phyloP scores from a whole-genome alignment of 176 grass and related monocot species.

The Oryza glumipatula region DNA sequence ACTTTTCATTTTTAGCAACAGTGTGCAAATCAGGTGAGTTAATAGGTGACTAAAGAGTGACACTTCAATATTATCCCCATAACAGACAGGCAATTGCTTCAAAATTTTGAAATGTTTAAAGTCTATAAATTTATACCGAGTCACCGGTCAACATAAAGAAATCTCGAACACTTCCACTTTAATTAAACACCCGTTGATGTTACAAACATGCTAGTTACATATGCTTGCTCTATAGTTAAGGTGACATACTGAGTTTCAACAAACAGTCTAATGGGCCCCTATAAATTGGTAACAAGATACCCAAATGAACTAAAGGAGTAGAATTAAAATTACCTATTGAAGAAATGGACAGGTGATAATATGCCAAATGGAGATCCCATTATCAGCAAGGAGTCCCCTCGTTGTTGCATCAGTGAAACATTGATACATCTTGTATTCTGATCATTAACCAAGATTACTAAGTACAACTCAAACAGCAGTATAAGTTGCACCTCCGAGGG shows the following conservation, averaged over 20 bases:
- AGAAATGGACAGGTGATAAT: slow-evolving; percentile 86
- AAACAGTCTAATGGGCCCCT: neutral
- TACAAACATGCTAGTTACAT: slow-evolving; percentile 17
- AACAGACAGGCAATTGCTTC: neutral
- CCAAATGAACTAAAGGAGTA: slow-evolving; percentile 21
- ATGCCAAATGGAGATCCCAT: slow-evolving; percentile 88
- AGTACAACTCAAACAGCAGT: slow-evolving; percentile 17
- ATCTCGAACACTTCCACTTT: neutral
- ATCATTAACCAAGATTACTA: slow-evolving; percentile 34
- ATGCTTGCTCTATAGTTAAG: neutral
- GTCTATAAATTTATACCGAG: neutral
- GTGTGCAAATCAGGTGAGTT: neutral
- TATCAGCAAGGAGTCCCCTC: slow-evolving; percentile 75
- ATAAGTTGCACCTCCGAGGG: slow-evolving; percentile 29
- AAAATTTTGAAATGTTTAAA: slow-evolving; percentile 17
- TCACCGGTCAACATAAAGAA: neutral
- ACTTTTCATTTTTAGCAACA: neutral
- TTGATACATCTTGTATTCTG: slow-evolving; percentile 62
- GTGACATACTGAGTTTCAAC: neutral
- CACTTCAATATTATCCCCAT: neutral
- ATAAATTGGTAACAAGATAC: neutral
- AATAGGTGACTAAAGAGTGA: slow-evolving; percentile 12
- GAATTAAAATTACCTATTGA: slow-evolving; percentile 71
- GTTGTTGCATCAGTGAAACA: slow-evolving; percentile 59
- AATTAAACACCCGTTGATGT: slow-evolving; percentile 5